Evolutionary conservation across 2,329 filamentous ascomycete genomes (phyloP), one percentile per base, ranked within the genome.

Genomic region (Pseudogymnoascus sp.): DNA sequence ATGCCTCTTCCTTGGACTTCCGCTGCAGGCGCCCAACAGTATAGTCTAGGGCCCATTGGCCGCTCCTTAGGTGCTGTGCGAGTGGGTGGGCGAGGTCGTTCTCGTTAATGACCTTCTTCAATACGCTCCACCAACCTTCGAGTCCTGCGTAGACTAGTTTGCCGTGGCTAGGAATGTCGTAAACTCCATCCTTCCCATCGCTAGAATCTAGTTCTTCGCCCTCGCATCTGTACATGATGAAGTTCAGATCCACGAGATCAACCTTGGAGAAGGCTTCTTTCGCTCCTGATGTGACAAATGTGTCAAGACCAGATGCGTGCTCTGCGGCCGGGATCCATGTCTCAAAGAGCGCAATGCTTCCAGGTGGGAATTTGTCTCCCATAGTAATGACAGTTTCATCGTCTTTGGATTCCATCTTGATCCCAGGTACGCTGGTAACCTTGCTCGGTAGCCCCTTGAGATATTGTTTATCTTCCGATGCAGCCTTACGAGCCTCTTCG

Each of bases 61-160:
- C 94, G 66, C 95, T 84, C 59, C 94, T 87, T 4, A 99, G 83
- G 71, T 99, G 93, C 70, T 97, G 88, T 74, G 93, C 97, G 9
- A 99, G 81, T 0, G 94, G 90, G 72, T 99, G 94, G 0, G 90
- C 94, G 7, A 99, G 83, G 71, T 97, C 86, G 73, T 99, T 99
- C 66, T 94, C 86, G 59, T 82, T 84, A 68, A 97, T 90, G 65
- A 99, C 88, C 63, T 89, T 81, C 68, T 91, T 88, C 42, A 99
- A 78, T 0, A 96, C 80, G 72, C 92, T 97, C 92, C 93, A 96
- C 93, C 94, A 99, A 38, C 95, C 95, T 74, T 99, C 94, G n/a
- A 99, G 81, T 64, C 94, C 94, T 64, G 93, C 93, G 74, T 97
- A 99, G 2, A 97, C 90, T 42, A 97, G 82, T 63, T 89, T 86